phyloP scores from a whole-genome alignment of 78 protist genomes.

The Parvularia atlantis region DNA sequence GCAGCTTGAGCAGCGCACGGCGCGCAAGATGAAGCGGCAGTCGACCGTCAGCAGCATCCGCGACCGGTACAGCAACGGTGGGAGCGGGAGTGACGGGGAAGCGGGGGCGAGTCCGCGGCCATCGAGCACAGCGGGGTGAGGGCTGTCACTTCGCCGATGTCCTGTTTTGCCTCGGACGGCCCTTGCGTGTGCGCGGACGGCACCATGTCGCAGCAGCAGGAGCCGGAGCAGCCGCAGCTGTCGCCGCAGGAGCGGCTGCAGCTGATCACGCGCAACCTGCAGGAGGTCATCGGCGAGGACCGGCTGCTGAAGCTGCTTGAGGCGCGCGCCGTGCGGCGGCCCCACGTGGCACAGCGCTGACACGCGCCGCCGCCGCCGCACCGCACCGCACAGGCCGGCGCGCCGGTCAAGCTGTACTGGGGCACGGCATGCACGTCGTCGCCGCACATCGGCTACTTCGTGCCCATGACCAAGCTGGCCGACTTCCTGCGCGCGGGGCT shows the following conservation, averaged over 20 bases:
- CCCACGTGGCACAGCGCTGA: not conserved
- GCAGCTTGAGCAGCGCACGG: too few relatives aligned
- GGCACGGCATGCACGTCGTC: conserved; percentile 31
- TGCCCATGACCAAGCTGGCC: conserved; percentile 31
- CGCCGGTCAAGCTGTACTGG: conserved; percentile 24
- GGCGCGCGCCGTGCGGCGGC: not conserved
- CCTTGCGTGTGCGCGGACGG: too few relatives aligned
- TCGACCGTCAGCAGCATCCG: too few relatives aligned
- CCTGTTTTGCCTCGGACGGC: too few relatives aligned
- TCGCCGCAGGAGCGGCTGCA: not conserved
- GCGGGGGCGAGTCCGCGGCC: too few relatives aligned
- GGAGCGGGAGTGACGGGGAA: too few relatives aligned
- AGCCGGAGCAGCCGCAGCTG: too few relatives aligned
- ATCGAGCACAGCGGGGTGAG: too few relatives aligned
- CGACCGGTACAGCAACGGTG: too few relatives aligned
- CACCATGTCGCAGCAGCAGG: too few relatives aligned
- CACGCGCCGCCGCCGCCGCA: not conserved
- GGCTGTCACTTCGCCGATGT: too few relatives aligned
- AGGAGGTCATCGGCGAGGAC: not conserved
- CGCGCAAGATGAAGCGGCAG: too few relatives aligned
- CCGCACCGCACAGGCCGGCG: not conserved
- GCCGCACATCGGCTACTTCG: conserved; percentile 43
- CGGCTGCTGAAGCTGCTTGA: not conserved
- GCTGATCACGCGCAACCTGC: conserved; percentile 2
- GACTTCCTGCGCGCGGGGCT: conserved; percentile 28